phyloP scores from a whole-genome alignment of 257 asterid species.

The Solanum verrucosum region DNA sequence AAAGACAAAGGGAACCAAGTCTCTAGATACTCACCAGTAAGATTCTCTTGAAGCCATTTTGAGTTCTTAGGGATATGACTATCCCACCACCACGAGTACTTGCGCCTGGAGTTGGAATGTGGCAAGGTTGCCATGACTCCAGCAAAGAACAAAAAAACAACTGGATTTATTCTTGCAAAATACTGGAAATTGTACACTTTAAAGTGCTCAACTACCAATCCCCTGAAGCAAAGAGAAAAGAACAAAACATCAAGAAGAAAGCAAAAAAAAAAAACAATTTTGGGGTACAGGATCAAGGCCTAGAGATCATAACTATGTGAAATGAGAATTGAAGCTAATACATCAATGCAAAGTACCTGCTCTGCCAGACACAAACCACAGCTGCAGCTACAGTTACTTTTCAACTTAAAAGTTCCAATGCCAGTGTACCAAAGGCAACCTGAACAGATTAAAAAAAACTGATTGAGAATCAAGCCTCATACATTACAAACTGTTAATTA shows the following conservation, averaged over 20 bases:
- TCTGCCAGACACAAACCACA: neutral
- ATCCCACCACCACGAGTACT: slow-evolving; percentile 98
- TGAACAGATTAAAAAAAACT: neutral
- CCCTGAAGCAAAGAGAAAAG: neutral
- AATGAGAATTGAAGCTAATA: neutral
- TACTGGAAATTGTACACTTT: slow-evolving; percentile 11
- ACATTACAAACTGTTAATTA: neutral
- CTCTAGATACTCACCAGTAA: slow-evolving; percentile 39
- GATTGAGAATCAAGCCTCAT: neutral
- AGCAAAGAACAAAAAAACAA: slow-evolving; percentile 26
- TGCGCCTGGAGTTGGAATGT: slow-evolving; percentile 55
- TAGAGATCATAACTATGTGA: slow-evolving; percentile 11
- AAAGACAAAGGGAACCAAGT: neutral
- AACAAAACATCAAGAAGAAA: neutral
- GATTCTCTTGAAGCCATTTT: slow-evolving; percentile 97
- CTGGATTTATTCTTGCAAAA: slow-evolving; percentile 19
- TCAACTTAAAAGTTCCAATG: neutral
- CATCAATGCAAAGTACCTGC: neutral
- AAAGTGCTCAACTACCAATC: neutral
- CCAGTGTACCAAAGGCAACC: neutral
- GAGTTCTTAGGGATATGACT: slow-evolving; percentile 96
- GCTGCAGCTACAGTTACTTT: neutral
- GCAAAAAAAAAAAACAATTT: neutral
- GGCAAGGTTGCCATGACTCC: slow-evolving; percentile 61
- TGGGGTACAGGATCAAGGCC: slow-evolving; percentile 7